phyloP scores from a whole-genome alignment of 73 alveolate genomes.

The Uronychia setigera region DNA sequence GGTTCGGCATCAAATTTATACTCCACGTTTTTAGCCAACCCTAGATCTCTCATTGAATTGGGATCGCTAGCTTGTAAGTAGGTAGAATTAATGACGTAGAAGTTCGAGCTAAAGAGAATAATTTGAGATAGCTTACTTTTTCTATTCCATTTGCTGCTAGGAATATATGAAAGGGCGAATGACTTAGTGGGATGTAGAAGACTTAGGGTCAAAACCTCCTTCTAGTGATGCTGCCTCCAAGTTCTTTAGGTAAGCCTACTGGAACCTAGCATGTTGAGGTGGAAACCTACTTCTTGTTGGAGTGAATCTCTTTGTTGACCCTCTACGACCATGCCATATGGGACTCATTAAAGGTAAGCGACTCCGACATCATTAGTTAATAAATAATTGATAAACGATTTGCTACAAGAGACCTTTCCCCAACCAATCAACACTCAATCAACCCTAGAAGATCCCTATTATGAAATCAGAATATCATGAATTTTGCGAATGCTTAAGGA shows the following conservation, averaged over 20 bases:
- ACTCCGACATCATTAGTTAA: not conserved
- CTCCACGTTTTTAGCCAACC: constrained; percentile 33
- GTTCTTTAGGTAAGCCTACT: not conserved
- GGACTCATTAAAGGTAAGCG: not conserved
- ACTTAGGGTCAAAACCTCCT: not conserved
- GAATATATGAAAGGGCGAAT: not conserved
- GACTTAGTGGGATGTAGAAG: not conserved
- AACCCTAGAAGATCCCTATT: not conserved
- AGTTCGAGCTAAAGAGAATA: not conserved
- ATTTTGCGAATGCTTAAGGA: too few species aligned
- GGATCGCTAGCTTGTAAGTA: constrained; percentile 54
- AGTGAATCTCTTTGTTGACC: not conserved
- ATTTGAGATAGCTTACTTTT: not conserved
- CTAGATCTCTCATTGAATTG: constrained; percentile 58
- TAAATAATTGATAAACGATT: not conserved
- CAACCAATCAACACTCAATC: not conserved
- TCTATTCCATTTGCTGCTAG: not conserved
- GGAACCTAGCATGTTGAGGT: not conserved
- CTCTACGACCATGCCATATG: not conserved
- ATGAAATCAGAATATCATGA: not conserved
- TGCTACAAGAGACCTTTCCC: not conserved
- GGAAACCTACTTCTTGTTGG: not conserved
- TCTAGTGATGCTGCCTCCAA: not conserved
- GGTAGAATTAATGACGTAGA: constrained; percentile 43
- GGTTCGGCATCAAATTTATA: constrained; percentile 6